These are phyloP conservation scores for Penicillium janthinellum DNA, from an alignment of 2,329 filamentous ascomycete genomes.

Conservation along the genomic window DNA sequence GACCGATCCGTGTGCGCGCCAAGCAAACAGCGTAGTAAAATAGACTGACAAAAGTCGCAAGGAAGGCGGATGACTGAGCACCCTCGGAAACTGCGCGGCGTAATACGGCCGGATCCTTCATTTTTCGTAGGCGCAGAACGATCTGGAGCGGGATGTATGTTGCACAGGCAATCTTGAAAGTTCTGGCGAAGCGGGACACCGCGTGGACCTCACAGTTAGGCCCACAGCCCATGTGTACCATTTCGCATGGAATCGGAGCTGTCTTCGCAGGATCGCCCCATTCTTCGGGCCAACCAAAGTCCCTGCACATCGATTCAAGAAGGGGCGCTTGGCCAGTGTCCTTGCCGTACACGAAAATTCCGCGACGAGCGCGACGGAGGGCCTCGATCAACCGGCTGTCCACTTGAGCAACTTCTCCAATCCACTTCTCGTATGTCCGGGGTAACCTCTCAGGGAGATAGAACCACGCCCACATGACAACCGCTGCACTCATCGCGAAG, in stretches of 20 bases:
- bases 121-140: constrained; percentile 58
- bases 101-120: constrained; percentile 49
- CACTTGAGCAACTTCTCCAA: constrained; percentile 72
- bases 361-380: constrained; percentile 65
- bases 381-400: constrained; percentile 74
- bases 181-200: constrained; percentile 64
- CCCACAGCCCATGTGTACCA: constrained; percentile 79
- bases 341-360: constrained; percentile 69
- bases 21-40: constrained; percentile 89
- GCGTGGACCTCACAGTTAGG: constrained; percentile 73
- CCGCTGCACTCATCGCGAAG: constrained; percentile 70
- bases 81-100: constrained; percentile 61
- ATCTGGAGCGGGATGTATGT: constrained; percentile 78
- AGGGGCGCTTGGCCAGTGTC: constrained; percentile 71
- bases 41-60: constrained; percentile 73
- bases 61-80: constrained; percentile 71
- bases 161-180: constrained; percentile 72
- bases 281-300: constrained; percentile 66
- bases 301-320: constrained; percentile 70
- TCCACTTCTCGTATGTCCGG: constrained; percentile 77
- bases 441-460: constrained; percentile 73
- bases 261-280: constrained; percentile 73
- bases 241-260: constrained; percentile 75
- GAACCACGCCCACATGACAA: constrained; percentile 90
- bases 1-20: constrained; percentile 71